Evolutionary conservation across 306 rosid species (phyloP).

Genomic region (Trifolium dubium): DNA sequence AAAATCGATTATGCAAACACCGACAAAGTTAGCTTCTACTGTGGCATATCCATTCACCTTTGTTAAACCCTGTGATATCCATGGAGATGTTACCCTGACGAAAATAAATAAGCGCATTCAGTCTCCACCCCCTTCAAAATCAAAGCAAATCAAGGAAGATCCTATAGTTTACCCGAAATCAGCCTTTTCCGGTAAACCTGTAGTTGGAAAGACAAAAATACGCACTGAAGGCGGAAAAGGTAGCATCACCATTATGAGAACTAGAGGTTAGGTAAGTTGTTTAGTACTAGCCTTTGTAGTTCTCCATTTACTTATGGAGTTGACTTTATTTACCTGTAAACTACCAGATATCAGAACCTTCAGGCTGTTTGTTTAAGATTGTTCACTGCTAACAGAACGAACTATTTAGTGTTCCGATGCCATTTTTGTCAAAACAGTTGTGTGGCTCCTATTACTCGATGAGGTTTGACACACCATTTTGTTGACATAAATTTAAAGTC

Average conservation of each 20-base stretch:
- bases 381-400: neutral
- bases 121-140: conserved; percentile 70
- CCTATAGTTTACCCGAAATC: conserved; percentile 73
- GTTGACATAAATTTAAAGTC: neutral
- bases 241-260: conserved; percentile 97
- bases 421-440: neutral
- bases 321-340: neutral
- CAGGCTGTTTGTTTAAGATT: neutral
- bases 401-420: conserved; percentile 2
- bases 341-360: neutral
- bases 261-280: conserved; percentile 70
- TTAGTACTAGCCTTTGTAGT: conserved; percentile 19
- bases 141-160: conserved; percentile 60
- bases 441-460: neutral
- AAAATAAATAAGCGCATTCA: conserved; percentile 89
- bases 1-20: conserved; percentile 70
- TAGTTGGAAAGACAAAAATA: conserved; percentile 87
- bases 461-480: neutral
- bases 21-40: conserved; percentile 70
- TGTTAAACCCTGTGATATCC: conserved; percentile 80
- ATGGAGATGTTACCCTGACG: conserved; percentile 88
- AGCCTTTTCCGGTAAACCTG: conserved; percentile 95
- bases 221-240: conserved; percentile 95
- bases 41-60: conserved; percentile 95
- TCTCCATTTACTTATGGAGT: conserved; percentile 24